Evolutionary conservation across 371 early-diverging fungal genomes (phyloP).

Genomic region (Rhizomucor pusillus): DNA sequence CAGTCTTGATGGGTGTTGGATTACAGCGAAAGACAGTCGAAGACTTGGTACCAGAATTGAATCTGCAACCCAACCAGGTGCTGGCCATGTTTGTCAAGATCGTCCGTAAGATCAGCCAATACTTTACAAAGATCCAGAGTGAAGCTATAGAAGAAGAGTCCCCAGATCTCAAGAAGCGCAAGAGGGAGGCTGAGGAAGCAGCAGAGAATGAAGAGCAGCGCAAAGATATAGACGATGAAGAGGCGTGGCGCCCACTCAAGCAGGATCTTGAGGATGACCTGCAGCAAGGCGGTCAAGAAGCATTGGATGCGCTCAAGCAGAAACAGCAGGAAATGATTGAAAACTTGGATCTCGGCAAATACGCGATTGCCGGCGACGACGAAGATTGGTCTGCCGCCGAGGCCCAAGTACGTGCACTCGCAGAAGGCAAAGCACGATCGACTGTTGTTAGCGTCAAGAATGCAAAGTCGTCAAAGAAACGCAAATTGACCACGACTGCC

Average conservation of each 20-base stretch:
- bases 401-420: constrained; percentile 50
- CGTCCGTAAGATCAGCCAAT: constrained; percentile 72
- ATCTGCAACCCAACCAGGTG: constrained; percentile 79
- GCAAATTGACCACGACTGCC: constrained; percentile 39
- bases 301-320: constrained; percentile 55
- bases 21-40: constrained; percentile 90
- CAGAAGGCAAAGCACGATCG: constrained; percentile 41
- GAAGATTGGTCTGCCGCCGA: constrained; percentile 71
- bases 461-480: constrained; percentile 70
- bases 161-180: constrained; percentile 21
- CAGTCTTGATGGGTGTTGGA: constrained; percentile 86
- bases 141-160: constrained; percentile 33
- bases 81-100: constrained; percentile 93
- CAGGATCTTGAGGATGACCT: constrained; percentile 76
- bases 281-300: constrained; percentile 76
- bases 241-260: constrained; percentile 83
- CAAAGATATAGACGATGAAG: constrained; percentile 66
- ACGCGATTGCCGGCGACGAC: constrained; percentile 72
- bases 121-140: constrained; percentile 61
- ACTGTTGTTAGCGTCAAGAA: constrained; percentile 78
- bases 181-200: constrained; percentile 6
- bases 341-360: constrained; percentile 71
- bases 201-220: constrained; percentile 22
- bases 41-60: constrained; percentile 83
- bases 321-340: constrained; percentile 87